phyloP scores from a whole-genome alignment of 768 basidiomycete species.

The Tricholoma sp. region DNA sequence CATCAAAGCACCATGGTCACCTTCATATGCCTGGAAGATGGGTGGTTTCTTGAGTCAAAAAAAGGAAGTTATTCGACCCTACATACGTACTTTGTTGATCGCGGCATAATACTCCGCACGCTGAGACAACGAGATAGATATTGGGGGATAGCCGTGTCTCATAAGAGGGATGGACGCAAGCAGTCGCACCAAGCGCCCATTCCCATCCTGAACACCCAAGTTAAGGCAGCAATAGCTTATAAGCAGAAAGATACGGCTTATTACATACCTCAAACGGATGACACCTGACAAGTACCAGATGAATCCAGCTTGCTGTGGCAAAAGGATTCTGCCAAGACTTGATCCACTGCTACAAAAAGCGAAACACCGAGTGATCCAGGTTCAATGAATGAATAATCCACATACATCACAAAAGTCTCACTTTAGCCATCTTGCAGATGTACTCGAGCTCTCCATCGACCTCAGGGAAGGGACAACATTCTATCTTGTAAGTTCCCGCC shows the following conservation, averaged over 20 bases:
- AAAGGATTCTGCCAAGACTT: constrained; percentile 24
- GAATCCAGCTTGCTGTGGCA: constrained; percentile 26
- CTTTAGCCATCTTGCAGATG: constrained; percentile 25
- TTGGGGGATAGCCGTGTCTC: constrained; percentile 24
- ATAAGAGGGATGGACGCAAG: constrained; percentile 27
- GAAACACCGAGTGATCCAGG: background rate
- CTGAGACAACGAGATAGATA: constrained; percentile 18
- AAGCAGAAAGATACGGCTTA: background rate
- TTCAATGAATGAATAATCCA: background rate
- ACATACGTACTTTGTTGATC: constrained; percentile 16
- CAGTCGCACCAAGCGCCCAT: constrained; percentile 24
- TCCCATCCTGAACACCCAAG: constrained; percentile 23
- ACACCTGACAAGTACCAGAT: constrained; percentile 21
- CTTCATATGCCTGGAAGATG: constrained; percentile 16
- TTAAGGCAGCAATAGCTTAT: too few species aligned
- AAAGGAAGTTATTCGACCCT: background rate
- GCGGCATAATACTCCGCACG: constrained; percentile 23
- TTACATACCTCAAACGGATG: constrained; percentile 27
- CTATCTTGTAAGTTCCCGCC: constrained; percentile 16
- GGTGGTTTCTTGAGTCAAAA: background rate
- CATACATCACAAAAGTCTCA: constrained; percentile 4
- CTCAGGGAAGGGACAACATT: constrained; percentile 24
- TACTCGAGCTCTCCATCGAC: constrained; percentile 26
- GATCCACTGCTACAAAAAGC: constrained; percentile 18
- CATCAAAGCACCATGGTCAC: constrained; percentile 18